Evolutionary conservation across 1,284 basidiomycete genomes (phyloP).

Genomic region (Phellinidium pouzarii): DNA sequence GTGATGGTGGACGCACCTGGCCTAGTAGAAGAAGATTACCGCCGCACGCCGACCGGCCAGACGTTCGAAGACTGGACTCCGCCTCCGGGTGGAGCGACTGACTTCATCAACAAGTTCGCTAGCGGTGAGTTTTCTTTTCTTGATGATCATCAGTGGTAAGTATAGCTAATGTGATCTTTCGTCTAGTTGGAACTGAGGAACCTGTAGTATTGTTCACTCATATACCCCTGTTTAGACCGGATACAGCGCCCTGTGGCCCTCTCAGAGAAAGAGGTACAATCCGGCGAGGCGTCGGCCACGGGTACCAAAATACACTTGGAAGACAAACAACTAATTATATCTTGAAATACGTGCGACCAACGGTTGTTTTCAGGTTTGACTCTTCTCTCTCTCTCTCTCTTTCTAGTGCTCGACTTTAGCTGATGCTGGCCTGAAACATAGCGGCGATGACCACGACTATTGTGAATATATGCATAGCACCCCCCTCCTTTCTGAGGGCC

Average conservation of each 20-base stretch:
- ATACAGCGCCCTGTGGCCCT: slow-evolving; percentile 66
- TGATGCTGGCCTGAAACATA: slow-evolving; percentile 25
- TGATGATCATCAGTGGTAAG: slow-evolving; percentile 3
- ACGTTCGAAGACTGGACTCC: slow-evolving; percentile 57
- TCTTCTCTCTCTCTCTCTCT: too few species aligned
- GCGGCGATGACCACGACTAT: slow-evolving; percentile 86
- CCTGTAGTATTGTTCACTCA: slow-evolving; percentile 73
- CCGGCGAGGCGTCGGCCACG: slow-evolving; percentile 65
- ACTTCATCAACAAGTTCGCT: slow-evolving; percentile 61
- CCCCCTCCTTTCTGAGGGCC: slow-evolving; percentile 24
- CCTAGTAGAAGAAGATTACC: slow-evolving; percentile 71
- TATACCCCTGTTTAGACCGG: slow-evolving; percentile 74
- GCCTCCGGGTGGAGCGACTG: slow-evolving; percentile 54
- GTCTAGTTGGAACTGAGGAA: slow-evolving; percentile 25
- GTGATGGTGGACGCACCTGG: slow-evolving; percentile 72
- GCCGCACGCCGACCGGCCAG: slow-evolving; percentile 46
- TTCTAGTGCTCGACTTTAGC: too few species aligned
- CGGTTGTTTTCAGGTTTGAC: slow-evolving; percentile 61
- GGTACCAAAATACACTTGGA: slow-evolving; percentile 78
- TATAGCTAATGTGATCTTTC: neutral
- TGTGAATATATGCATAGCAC: slow-evolving; percentile 64
- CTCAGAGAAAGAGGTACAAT: slow-evolving; percentile 69
- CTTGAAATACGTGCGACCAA: slow-evolving; percentile 58
- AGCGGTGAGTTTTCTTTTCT: slow-evolving; percentile 33
- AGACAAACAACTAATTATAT: slow-evolving; percentile 68